A percentile compares a stretch with the other conserved stretches of the same genome.
Evolutionary conservation across 768 basidiomycete genomes (phyloP).

Genomic region (Suillus sp.): DNA sequence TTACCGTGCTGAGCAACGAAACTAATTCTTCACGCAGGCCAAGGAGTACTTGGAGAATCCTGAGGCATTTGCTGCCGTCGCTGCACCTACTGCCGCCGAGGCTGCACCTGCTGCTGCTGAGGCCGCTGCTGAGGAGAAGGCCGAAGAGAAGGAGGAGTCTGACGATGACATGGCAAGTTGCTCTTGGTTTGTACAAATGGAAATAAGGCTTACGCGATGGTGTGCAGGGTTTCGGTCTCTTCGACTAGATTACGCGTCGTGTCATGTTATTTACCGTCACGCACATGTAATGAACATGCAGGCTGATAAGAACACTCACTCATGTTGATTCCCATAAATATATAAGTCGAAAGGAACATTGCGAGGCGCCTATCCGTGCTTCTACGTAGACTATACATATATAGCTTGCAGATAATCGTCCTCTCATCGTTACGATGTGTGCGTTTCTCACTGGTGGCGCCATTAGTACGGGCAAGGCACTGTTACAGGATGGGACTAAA

Average conservation of each 20-base stretch:
- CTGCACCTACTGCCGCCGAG: slow-evolving; percentile 58
- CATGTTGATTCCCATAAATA: background rate
- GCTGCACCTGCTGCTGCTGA: slow-evolving; percentile 57
- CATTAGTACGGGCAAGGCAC: background rate
- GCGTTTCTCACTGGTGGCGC: slow-evolving; percentile 3
- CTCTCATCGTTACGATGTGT: slow-evolving; percentile 3
- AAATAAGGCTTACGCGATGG: slow-evolving; percentile 12
- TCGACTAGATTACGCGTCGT: slow-evolving; percentile 59
- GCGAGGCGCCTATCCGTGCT: background rate
- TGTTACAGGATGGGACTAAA: background rate
- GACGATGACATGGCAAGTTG: slow-evolving; percentile 83
- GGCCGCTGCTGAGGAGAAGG: slow-evolving; percentile 68
- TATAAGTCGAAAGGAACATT: background rate
- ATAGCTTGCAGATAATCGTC: background rate
- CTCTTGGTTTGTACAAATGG: background rate
- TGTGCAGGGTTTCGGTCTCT: slow-evolving; percentile 86
- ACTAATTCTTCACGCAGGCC: slow-evolving; percentile 49
- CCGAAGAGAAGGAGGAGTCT: slow-evolving; percentile 83
- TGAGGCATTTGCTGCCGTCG: slow-evolving; percentile 91
- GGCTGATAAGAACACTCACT: slow-evolving; percentile 11
- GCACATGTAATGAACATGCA: slow-evolving; percentile 26
- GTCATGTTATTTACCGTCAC: slow-evolving; percentile 20
- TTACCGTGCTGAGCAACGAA: slow-evolving; percentile 11
- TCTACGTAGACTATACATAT: background rate
- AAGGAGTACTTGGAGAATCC: slow-evolving; percentile 98